Percentiles rank a stretch among this genome's conserved stretches.
Evolutionary conservation across 2,329 filamentous ascomycete genomes (phyloP).

Genomic region (Neonectria neomacrospora): DNA sequence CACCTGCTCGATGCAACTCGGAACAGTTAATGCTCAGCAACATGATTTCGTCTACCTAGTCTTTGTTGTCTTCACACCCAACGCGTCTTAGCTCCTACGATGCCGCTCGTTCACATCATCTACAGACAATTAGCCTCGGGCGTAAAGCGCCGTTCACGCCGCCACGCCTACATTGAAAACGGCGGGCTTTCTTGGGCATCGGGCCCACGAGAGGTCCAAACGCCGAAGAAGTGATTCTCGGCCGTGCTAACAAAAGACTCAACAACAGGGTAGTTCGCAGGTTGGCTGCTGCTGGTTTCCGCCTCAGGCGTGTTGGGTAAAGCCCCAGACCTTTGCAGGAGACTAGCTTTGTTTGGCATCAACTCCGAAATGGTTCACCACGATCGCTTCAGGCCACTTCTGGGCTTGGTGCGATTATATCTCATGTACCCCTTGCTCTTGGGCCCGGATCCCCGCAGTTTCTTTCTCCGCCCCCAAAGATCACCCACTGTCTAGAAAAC

Average conservation of each 20-base stretch:
- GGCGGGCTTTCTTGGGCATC: neutral
- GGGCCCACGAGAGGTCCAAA: neutral
- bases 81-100: neutral
- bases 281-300: constrained; percentile 19
- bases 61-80: neutral
- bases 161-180: neutral
- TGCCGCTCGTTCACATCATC: neutral
- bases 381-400: constrained; percentile 13
- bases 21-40: neutral
- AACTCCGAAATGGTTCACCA: constrained; percentile 36
- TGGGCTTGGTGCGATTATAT: constrained; percentile 19
- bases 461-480: constrained; percentile 1
- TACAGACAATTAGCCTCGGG: neutral
- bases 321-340: constrained; percentile 16
- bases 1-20: too few species aligned
- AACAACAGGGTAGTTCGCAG: constrained; percentile 2
- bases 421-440: constrained; percentile 3
- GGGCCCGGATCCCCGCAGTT: constrained; percentile 6
- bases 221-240: neutral
- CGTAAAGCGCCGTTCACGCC: neutral
- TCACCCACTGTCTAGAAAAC: neutral
- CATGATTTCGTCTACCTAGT: neutral
- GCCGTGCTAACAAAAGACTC: neutral
- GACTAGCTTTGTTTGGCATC: constrained; percentile 36
- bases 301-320: constrained; percentile 31